phyloP scores from a whole-genome alignment of 208 protist genomes.

The Leishmania mexicana region DNA sequence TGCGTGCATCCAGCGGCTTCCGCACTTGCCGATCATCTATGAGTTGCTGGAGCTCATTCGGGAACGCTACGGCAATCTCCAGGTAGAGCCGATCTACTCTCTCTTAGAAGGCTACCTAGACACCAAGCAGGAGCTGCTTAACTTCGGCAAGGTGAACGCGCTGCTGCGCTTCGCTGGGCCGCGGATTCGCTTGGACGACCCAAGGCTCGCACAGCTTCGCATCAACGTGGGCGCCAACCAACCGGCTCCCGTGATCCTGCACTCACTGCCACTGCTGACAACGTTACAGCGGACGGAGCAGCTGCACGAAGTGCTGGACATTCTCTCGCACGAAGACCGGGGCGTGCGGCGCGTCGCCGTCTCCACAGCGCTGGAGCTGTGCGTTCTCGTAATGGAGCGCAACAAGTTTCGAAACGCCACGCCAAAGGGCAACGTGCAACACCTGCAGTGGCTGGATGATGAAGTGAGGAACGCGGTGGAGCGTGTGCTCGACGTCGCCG shows the following conservation, averaged over 20 bases:
- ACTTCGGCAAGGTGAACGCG: slow-evolving; percentile 77
- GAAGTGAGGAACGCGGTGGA: slow-evolving; percentile 71
- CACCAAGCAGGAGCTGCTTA: slow-evolving; percentile 53
- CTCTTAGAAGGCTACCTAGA: slow-evolving; percentile 64
- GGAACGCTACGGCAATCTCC: slow-evolving; percentile 48
- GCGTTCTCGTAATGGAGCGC: slow-evolving; percentile 59
- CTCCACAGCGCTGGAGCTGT: slow-evolving; percentile 64
- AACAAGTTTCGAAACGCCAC: slow-evolving; percentile 6
- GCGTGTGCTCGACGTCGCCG: slow-evolving; percentile 81
- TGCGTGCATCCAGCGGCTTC: slow-evolving; percentile 50
- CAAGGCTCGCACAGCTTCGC: slow-evolving; percentile 41
- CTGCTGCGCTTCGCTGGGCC: slow-evolving; percentile 69
- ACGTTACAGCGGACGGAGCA: slow-evolving; percentile 75
- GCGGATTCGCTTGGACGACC: slow-evolving; percentile 34
- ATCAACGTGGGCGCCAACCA: slow-evolving; percentile 47
- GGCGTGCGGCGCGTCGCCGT: slow-evolving; percentile 65
- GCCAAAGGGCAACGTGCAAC: background rate
- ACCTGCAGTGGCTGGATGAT: slow-evolving; percentile 47
- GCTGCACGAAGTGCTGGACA: slow-evolving; percentile 66
- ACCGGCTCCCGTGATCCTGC: slow-evolving; percentile 55
- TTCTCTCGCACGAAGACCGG: slow-evolving; percentile 78
- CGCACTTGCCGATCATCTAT: slow-evolving; percentile 56
- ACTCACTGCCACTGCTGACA: slow-evolving; percentile 68
- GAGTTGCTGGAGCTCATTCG: slow-evolving; percentile 62
- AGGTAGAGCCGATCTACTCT: slow-evolving; percentile 48